These are phyloP conservation scores for Serendipita indica DNA, from an alignment of 768 basidiomycete genomes.

Conservation along the genomic window DNA sequence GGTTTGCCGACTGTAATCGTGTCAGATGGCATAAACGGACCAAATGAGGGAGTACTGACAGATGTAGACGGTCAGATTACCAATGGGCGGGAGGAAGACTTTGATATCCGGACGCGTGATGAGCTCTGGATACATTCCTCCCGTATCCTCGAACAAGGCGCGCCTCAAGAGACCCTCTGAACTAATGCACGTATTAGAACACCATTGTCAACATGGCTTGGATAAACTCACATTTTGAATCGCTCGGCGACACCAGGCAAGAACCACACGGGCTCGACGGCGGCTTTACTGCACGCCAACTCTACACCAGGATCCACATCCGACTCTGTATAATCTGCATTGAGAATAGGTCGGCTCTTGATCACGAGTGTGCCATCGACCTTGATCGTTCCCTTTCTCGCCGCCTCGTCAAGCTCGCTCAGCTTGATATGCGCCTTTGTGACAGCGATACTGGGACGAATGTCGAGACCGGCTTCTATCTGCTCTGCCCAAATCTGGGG, in stretches of 20 bases:
- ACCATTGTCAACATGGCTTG: background rate
- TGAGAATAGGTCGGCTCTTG: conserved; percentile 45
- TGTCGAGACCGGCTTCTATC: conserved; percentile 57
- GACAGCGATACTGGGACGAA: conserved; percentile 83
- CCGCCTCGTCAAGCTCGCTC: conserved; percentile 76
- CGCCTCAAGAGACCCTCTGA: conserved; percentile 74
- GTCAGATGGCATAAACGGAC: background rate
- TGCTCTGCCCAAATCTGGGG: conserved; percentile 53
- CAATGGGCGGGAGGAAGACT: conserved; percentile 90
- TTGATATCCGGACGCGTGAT: conserved; percentile 93
- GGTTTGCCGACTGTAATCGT: conserved; percentile 60
- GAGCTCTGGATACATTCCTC: conserved; percentile 91
- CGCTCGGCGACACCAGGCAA: conserved; percentile 84
- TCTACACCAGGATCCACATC: conserved; percentile 64
- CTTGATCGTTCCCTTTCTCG: conserved; percentile 49
- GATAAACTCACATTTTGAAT: conserved; percentile 64
- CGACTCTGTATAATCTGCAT: conserved; percentile 46
- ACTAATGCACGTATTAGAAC: conserved; percentile 24
- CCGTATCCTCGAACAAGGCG: conserved; percentile 92
- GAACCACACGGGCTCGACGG: conserved; percentile 94
- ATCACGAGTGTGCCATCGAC: conserved; percentile 77
- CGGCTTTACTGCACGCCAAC: conserved; percentile 78
- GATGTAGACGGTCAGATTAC: conserved; percentile 81
- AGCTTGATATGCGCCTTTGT: conserved; percentile 92
- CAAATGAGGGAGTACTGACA: conserved; percentile 31